Base-by-base conservation (phyloP, 1,284 basidiomycete genomes). In the Tausonia pullulans region DNA sequence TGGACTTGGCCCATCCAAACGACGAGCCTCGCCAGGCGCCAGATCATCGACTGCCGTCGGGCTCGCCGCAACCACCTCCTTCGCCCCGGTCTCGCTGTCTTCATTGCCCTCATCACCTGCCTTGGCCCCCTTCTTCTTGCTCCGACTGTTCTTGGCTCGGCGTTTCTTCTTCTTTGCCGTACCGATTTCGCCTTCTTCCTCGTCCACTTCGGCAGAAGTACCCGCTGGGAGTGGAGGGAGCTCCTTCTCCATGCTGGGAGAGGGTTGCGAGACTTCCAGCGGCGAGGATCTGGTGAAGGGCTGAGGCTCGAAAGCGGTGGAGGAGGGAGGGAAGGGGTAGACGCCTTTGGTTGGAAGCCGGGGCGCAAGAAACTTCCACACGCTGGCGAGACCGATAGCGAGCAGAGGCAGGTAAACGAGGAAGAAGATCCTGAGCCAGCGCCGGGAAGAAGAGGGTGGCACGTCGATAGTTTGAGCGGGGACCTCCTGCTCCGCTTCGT, bases 31-130 rank as follows among this genome's bases (percentile, higher is more conserved):
- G 27, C 27, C 27, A 27, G 27, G 27, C 5, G 69, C 69, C 3
- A 73, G 73, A 13, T 11, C 66, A 73, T 73, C 48, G 73, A 73
- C 63, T 16, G 71, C 67, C 69, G 63, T 67, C 52, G 67, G 65
- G 49, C 50, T 67, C n/a, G 62, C 60, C 50, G 57, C 51, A 40
- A 54, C 49, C 44, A 51, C 41, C 7, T 44, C 57, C 13, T 16
- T 60, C 56, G 66, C 61, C 40, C 64, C 64, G 13, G 68, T 63
- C 49, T 63, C 56, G 46, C 65, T 65, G 27, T 61, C 70, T 11
- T 39, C 63, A 27, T 58, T 68, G 13, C 70, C 69, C n/a, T 59
- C 64, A 40, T 62, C 62, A 4, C 53, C 62, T 1, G 27, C 13
- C 44, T 65, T 53, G 45, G 14, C 53, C 8, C 53, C 57, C 27